Base-by-base conservation (phyloP, 1,284 basidiomycete species). In the Moesziomyces globuligerus region DNA sequence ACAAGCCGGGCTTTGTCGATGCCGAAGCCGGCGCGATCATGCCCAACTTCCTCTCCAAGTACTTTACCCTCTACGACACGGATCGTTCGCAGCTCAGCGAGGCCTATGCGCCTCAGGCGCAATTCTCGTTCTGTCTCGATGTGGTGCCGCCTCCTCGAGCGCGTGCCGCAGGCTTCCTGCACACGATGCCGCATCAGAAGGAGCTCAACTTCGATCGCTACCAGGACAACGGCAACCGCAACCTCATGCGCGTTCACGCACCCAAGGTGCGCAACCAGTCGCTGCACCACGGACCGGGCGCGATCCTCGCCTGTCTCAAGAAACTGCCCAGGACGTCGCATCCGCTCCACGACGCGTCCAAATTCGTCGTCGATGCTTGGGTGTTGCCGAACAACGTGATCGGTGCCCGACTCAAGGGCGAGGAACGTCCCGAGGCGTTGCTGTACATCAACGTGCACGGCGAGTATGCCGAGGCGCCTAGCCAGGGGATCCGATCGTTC, bases 331-430 rank as follows among this genome's bases (percentile, higher is more conserved):
- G 83, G 52, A 96, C 93, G 4, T 88, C 86, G 70, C 95, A 98
- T 80, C 96, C 81, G 78, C 86, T 82, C 86, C 88, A 64, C 83
- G 85, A 86, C 6, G 61, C 79, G 6, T 55, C 68, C 54, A 93
- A 91, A 81, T 98, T 97, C 83, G 89, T 89, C 66, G 87, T 97
- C 34, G 95, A 98, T 81, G 89, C 91, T 0, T 95, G 92, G 87
- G 76, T 83, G 23, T 68, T 84, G 52, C 80, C 82, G 0, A 81
- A 80, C 40, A 62, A 89, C 89, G 73, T 70, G 17, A 64, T 80
- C n/a, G 57, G 73, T 8, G 78, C 78, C 4, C 60, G 69, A 28
- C 57, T 77, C 25, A 51, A 54, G 34, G 72, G 64, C 15, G 49
- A 61, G 21, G 72, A 49, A 86, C 84, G 81, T 13, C 83, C 83